Base-by-base conservation (phyloP, 164 flowering plant genomes). In the Stephania cephalantha region DNA sequence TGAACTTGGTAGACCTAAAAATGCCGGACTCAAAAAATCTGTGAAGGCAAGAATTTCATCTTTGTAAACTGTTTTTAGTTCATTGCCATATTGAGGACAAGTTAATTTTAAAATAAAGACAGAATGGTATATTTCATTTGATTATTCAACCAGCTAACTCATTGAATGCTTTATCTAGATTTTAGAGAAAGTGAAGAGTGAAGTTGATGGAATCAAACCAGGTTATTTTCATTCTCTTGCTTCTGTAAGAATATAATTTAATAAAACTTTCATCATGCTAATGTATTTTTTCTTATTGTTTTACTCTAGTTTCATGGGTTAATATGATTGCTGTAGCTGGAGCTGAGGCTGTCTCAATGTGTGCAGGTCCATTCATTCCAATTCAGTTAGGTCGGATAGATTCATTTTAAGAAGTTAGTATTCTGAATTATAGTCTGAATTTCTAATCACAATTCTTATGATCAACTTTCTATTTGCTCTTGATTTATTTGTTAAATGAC, bases 1-100 rank as follows among this genome's bases (percentile, higher is more conserved):
- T 78, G 98, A 95, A 84, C 97, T 95, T 78, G 94, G 90, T 18
- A 87, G 98, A 79, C 94, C 91, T 53, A 97, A 95, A 83, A 95
- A 92, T 81, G 77, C 81, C 20, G 97, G 98, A 73, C 91, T 95
- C 5, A 86, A 83, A 50, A 93, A 88, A 74, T 80, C 98, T 50
- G 3, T 91, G 71, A 92, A 95, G 97, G 98, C 77, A 84, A 73
- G 84, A 64, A 65, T 79, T 81, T 44, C 76, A 25, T 82, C 71
- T 15, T 17, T 74, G 48, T 50, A 31, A 20, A 58, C 66, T 53
- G n/a, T 50, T 25, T 25, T 2, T 6, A 11, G 7, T 64, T 35
- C 42, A 35, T 35, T 35, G 1, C 25, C 20, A 64, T 20, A 64
- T 64, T 66, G 69, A 66, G 10, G 69, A 75, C 22, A 7, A 17